Conservation (phyloP, 202 grass and related monocot species). For the Saccharum hybrid region DNA sequence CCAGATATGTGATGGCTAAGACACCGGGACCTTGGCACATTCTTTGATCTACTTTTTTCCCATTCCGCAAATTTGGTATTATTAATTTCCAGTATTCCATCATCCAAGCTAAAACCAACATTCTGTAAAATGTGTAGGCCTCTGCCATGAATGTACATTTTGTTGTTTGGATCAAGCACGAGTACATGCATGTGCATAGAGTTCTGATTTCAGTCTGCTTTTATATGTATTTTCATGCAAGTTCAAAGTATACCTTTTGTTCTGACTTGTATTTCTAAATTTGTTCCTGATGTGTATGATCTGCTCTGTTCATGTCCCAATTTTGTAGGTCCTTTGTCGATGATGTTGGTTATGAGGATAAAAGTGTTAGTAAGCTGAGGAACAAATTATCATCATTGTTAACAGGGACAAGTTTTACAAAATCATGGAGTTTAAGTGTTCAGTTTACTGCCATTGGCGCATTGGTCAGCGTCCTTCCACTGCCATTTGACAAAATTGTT, state of each 20-base stretch:
- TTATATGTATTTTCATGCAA: slow-evolving; percentile 9
- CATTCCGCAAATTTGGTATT: background rate
- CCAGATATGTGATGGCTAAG: background rate
- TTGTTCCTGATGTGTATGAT: slow-evolving; percentile 9
- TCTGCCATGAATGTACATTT: slow-evolving; percentile 16
- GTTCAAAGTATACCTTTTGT: background rate
- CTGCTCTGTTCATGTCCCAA: slow-evolving; percentile 15
- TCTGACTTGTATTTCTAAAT: slow-evolving; percentile 18
- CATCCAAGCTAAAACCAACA: slow-evolving; percentile 11
- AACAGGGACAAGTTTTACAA: slow-evolving; percentile 47
- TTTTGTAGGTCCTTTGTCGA: slow-evolving; percentile 66
- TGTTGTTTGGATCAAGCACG: slow-evolving; percentile 6
- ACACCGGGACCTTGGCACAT: background rate
- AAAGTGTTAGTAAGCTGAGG: slow-evolving; percentile 56
- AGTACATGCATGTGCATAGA: background rate
- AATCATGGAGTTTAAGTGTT: slow-evolving; percentile 50
- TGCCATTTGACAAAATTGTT: slow-evolving; percentile 64
- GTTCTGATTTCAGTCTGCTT: slow-evolving; percentile 1
- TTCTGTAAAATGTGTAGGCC: slow-evolving; percentile 11
- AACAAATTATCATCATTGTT: slow-evolving; percentile 58
- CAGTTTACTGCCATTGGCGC: slow-evolving; percentile 69
- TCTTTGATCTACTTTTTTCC: background rate
- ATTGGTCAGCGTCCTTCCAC: slow-evolving; percentile 74
- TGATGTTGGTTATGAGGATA: slow-evolving; percentile 60
- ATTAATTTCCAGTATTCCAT: slow-evolving; percentile 3